Evolutionary conservation across 75 land plant species (phyloP).

Genomic region (Cryptomeria japonica): DNA sequence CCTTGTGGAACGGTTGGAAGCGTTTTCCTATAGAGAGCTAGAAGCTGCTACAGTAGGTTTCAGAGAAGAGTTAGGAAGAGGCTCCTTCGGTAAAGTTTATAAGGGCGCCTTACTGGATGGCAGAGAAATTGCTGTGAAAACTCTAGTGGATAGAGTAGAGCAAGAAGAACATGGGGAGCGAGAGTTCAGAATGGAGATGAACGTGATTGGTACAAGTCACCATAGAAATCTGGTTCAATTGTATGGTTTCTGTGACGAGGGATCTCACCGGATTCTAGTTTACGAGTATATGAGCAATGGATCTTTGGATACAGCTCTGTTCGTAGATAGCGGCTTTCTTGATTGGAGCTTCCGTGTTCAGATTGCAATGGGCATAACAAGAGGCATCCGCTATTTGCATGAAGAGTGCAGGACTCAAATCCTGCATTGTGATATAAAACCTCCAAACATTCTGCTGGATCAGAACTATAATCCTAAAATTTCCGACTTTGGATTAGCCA

Average conservation of each 20-base stretch:
- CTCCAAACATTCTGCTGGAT: slow-evolving; percentile 35
- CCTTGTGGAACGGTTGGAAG: no score
- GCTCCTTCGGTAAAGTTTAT: no score
- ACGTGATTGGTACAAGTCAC: neutral
- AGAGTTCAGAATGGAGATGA: slow-evolving; percentile 19
- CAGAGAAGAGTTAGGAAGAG: neutral
- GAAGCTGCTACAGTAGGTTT: slow-evolving; percentile 8
- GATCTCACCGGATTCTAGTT: neutral
- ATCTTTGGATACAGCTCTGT: slow-evolving; percentile 8
- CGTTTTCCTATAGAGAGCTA: no score
- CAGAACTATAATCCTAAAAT: slow-evolving; percentile 28
- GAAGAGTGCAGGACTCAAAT: slow-evolving; percentile 53
- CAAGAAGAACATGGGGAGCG: neutral
- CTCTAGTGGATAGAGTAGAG: neutral
- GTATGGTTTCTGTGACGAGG: neutral
- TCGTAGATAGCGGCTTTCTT: slow-evolving; percentile 8
- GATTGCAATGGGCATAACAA: slow-evolving; percentile 49
- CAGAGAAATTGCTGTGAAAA: slow-evolving; percentile 28
- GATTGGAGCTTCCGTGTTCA: slow-evolving; percentile 33
- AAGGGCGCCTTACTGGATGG: no score
- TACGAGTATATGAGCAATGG: slow-evolving; percentile 35
- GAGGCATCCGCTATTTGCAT: slow-evolving; percentile 60
- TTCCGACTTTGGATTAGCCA: slow-evolving; percentile 44
- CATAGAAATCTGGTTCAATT: neutral
- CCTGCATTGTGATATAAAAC: slow-evolving; percentile 73